Evolutionary conservation across 192 early-diverging fungal genomes (phyloP).

Genomic region (Coemansia sp.): DNA sequence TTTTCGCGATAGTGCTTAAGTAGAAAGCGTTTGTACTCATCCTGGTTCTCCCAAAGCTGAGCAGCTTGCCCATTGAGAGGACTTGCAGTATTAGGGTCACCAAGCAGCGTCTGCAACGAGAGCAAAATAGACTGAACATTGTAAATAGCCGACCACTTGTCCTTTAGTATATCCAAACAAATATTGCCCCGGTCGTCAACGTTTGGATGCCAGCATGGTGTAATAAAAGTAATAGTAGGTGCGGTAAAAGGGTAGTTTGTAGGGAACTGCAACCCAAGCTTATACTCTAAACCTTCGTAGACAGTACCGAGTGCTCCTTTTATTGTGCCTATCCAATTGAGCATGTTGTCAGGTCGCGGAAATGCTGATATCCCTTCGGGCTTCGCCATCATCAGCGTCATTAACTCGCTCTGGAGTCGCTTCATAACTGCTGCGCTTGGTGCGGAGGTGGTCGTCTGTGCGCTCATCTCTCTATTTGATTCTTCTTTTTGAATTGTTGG

Average conservation of each 20-base stretch:
- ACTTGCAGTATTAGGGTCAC: slow-evolving; percentile 87
- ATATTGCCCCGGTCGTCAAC: slow-evolving; percentile 89
- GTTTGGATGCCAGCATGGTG: slow-evolving; percentile 94
- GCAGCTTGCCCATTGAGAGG: slow-evolving; percentile 95
- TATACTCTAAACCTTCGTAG: slow-evolving; percentile 95
- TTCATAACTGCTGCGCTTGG: slow-evolving; percentile 37
- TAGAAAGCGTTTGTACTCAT: slow-evolving; percentile 49
- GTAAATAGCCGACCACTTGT: slow-evolving; percentile 94
- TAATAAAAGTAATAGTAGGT: slow-evolving; percentile 86
- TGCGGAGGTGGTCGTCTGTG: slow-evolving; percentile 8
- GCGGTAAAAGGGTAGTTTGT: slow-evolving; percentile 83
- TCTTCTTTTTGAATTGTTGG: background rate
- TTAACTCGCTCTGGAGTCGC: slow-evolving; percentile 61
- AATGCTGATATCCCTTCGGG: slow-evolving; percentile 66
- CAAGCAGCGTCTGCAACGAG: slow-evolving; percentile 89
- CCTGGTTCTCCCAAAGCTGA: slow-evolving; percentile 70
- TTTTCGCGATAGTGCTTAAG: slow-evolving; percentile 54
- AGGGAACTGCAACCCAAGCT: slow-evolving; percentile 71
- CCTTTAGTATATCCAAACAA: slow-evolving; percentile 91
- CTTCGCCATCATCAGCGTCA: slow-evolving; percentile 65
- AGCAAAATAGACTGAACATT: slow-evolving; percentile 95
- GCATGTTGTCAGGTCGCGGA: slow-evolving; percentile 63
- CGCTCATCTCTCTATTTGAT: slow-evolving; percentile 12
- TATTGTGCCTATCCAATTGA: slow-evolving; percentile 83
- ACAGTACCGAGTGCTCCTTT: slow-evolving; percentile 86